Evolutionary conservation across 2,329 filamentous ascomycete genomes (phyloP).

Genomic region (Ceratocystis diversiconidia): DNA sequence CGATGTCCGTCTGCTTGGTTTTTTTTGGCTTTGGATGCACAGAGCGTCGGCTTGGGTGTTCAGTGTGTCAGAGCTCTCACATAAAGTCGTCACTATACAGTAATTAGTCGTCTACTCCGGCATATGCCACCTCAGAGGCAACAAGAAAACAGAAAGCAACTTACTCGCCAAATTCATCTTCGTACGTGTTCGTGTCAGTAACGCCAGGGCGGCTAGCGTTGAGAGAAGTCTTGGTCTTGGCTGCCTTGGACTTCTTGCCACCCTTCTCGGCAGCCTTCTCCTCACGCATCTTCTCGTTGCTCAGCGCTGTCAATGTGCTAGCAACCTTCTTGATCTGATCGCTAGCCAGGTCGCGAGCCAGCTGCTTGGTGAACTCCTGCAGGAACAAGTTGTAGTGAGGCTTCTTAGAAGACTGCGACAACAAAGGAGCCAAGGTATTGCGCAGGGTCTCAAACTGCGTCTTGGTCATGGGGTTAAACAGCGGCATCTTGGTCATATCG

Average conservation of each 20-base stretch:
- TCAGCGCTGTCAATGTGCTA: constrained; percentile 70
- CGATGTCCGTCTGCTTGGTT: neutral
- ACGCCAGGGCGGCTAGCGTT: constrained; percentile 48
- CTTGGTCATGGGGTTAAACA: constrained; percentile 86
- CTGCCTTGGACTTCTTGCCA: constrained; percentile 91
- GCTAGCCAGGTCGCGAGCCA: constrained; percentile 75
- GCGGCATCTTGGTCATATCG: constrained; percentile 62
- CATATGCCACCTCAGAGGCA: neutral
- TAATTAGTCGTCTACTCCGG: neutral
- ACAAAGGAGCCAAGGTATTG: constrained; percentile 62
- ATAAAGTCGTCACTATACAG: constrained; percentile 19
- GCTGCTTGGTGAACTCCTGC: constrained; percentile 77
- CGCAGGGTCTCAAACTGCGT: constrained; percentile 69
- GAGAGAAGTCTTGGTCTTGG: constrained; percentile 83
- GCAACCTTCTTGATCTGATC: constrained; percentile 95
- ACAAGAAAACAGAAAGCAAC: constrained; percentile 27
- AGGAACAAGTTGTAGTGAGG: constrained; percentile 81
- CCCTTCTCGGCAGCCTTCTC: constrained; percentile 91
- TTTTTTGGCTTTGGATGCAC: neutral
- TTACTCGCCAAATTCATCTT: constrained; percentile 62
- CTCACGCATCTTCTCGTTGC: constrained; percentile 98
- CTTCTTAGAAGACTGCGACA: constrained; percentile 66
- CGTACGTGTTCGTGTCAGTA: constrained; percentile 64
- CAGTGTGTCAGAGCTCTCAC: constrained; percentile 14
- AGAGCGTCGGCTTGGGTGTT: constrained; percentile 1